A percentile compares a stretch with the other conserved stretches of the same genome.
These are phyloP conservation scores for Cytospora mali DNA, from an alignment of 2,329 filamentous ascomycete species.

Conservation along the genomic window DNA sequence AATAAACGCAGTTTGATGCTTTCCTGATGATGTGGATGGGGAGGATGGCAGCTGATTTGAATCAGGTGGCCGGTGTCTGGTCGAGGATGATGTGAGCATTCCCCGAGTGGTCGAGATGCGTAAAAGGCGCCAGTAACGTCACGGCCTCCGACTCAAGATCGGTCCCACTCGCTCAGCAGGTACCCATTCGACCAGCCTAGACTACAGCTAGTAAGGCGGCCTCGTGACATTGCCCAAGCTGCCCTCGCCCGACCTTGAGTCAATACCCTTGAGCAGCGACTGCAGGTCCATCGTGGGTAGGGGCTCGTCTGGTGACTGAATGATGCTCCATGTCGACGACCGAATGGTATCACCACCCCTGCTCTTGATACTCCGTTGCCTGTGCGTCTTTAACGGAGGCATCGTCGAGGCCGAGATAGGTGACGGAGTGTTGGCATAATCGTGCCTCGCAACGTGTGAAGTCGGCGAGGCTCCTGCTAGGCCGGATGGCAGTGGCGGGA, in stretches of 20 bases:
- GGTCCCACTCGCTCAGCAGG: not conserved
- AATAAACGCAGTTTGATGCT: not conserved
- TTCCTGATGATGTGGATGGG: not conserved
- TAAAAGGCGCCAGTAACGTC: not conserved
- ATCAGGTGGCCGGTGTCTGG: not conserved
- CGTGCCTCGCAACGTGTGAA: slow-evolving; percentile 17
- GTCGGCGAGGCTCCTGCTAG: slow-evolving; percentile 31
- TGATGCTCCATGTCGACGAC: slow-evolving; percentile 39
- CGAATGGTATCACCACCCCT: slow-evolving; percentile 44
- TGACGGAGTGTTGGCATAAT: slow-evolving; percentile 24
- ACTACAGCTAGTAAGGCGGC: slow-evolving; percentile 49
- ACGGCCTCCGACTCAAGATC: not conserved
- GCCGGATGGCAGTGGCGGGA: slow-evolving; percentile 54
- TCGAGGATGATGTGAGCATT: not conserved
- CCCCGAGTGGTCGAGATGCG: not conserved
- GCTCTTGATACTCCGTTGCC: slow-evolving; percentile 45
- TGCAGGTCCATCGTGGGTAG: slow-evolving; percentile 48
- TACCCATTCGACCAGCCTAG: not conserved
- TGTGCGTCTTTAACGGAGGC: slow-evolving; percentile 31
- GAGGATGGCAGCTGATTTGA: not conserved
- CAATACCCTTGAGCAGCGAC: slow-evolving; percentile 53
- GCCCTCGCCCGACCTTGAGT: slow-evolving; percentile 50
- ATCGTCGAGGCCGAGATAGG: slow-evolving; percentile 7
- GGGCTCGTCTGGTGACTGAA: slow-evolving; percentile 35
- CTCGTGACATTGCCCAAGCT: slow-evolving; percentile 49